These are phyloP conservation scores for Kregervanrija delftensis DNA, from an alignment of 805 yeast species.

Conservation along the genomic window DNA sequence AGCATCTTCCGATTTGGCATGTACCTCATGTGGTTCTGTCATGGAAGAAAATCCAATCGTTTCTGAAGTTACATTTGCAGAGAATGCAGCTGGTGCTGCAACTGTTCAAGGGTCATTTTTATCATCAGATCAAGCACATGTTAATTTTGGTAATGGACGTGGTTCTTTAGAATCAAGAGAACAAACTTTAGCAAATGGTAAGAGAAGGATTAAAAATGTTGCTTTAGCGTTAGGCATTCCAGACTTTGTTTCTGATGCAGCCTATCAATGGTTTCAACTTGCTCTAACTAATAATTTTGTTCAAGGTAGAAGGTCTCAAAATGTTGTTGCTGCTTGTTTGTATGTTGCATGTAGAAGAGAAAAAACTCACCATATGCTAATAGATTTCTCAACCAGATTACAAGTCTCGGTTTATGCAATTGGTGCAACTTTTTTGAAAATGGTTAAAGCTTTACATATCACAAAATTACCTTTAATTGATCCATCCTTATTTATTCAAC, in stretches of 20 bases:
- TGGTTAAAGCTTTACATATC: conserved; percentile 82
- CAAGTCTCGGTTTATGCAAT: conserved; percentile 90
- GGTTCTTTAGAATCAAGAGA: conserved; percentile 83
- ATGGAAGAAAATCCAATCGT: conserved; percentile 91
- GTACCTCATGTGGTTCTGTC: conserved; percentile 80
- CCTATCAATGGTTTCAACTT: conserved; percentile 80
- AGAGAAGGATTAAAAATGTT: conserved; percentile 67
- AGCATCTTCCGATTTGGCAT: conserved; percentile 71
- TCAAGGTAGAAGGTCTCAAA: conserved; percentile 94
- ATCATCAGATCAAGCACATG: conserved; percentile 78
- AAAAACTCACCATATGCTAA: conserved; percentile 89
- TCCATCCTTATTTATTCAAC: conserved; percentile 89
- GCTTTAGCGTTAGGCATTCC: conserved; percentile 77
- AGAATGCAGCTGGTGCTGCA: conserved; percentile 89
- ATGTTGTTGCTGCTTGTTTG: conserved; percentile 90
- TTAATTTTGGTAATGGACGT: conserved; percentile 58
- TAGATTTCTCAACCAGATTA: conserved; percentile 85
- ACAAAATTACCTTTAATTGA: conserved; percentile 80
- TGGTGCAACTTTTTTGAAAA: conserved; percentile 91
- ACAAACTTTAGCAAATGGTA: conserved; percentile 82
- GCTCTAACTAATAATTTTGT: conserved; percentile 88
- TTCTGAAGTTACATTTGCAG: conserved; percentile 92
- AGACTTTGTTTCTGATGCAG: conserved; percentile 79
- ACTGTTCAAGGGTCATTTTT: conserved; percentile 92
- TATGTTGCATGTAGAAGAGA: conserved; percentile 92